Percentiles rank a stretch among this genome's conserved stretches.
Evolutionary conservation across 768 basidiomycete genomes (phyloP).

Genomic region (Lactifluus echinatus): DNA sequence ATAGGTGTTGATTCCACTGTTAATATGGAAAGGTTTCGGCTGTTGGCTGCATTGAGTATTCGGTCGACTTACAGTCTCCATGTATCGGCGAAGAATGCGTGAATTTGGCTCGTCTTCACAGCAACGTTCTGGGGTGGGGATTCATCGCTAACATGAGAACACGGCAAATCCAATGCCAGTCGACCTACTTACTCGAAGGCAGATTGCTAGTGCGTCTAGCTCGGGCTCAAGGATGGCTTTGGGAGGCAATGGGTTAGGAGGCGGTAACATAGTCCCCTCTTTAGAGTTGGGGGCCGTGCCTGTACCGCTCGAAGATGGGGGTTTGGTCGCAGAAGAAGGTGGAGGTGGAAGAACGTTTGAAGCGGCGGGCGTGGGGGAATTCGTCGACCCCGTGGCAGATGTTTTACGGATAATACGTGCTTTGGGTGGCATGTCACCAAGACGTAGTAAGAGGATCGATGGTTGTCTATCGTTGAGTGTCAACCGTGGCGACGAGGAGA

Average conservation of each 20-base stretch:
- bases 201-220: slow-evolving; percentile 45
- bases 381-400: slow-evolving; percentile 11
- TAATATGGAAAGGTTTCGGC: neutral
- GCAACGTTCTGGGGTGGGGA: neutral
- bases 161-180: neutral
- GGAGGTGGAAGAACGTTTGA: slow-evolving; percentile 15
- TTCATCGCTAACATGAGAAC: neutral
- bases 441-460: neutral
- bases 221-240: slow-evolving; percentile 53
- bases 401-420: slow-evolving; percentile 31
- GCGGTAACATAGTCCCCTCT: slow-evolving; percentile 44
- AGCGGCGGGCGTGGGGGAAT: neutral
- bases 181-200: slow-evolving; percentile 42
- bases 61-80: slow-evolving; percentile 47
- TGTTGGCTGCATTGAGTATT: neutral
- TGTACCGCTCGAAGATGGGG: neutral
- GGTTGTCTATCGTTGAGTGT: neutral
- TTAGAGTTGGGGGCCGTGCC: neutral
- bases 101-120: slow-evolving; percentile 59
- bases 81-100: slow-evolving; percentile 58
- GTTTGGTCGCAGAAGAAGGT: slow-evolving; percentile 22
- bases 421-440: slow-evolving; percentile 37
- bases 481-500: neutral
- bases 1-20: slow-evolving; percentile 50
- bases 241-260: slow-evolving; percentile 35